Percentiles rank a stretch among this genome's conserved stretches.
Evolutionary conservation across 257 asterid species (phyloP).

Genomic region (Solanum sejunctum): DNA sequence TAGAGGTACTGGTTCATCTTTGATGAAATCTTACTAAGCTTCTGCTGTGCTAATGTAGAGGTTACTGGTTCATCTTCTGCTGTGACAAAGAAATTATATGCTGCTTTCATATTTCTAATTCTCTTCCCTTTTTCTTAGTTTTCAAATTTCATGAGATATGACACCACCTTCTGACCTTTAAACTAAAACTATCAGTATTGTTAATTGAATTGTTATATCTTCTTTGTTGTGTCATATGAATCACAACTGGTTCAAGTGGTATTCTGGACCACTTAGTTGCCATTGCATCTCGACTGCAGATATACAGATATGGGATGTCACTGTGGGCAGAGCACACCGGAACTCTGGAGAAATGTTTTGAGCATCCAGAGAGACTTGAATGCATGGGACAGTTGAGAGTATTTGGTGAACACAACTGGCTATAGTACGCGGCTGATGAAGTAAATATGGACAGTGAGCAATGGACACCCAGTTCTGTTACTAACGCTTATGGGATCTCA

Average conservation of each 20-base stretch:
- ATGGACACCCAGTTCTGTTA: too few relatives aligned
- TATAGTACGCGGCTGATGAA: constrained; percentile 50
- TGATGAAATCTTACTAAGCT: neutral
- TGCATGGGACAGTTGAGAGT: constrained; percentile 61
- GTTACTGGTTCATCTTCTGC: too few relatives aligned
- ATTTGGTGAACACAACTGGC: constrained; percentile 63
- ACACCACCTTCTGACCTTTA: neutral
- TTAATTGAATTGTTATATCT: neutral
- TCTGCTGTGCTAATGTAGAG: neutral
- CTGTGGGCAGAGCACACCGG: constrained; percentile 93
- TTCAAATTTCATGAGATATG: neutral
- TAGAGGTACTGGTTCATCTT: neutral
- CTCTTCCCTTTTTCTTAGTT: neutral
- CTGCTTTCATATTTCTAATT: neutral
- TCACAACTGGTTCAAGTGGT: too few relatives aligned
- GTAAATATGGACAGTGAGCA: neutral
- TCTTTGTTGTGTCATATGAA: neutral
- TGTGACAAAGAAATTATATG: too few relatives aligned
- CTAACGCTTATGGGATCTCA: too few relatives aligned
- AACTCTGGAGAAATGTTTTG: constrained; percentile 47
- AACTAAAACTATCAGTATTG: neutral
- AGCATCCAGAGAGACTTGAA: constrained; percentile 55
- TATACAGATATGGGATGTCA: constrained; percentile 84
- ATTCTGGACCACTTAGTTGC: neutral
- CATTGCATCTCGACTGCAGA: constrained; percentile 17